A percentile compares a stretch with the other conserved stretches of the same genome.
phyloP scores from a whole-genome alignment of 169 alveolate genomes.

The Theileria parva region DNA sequence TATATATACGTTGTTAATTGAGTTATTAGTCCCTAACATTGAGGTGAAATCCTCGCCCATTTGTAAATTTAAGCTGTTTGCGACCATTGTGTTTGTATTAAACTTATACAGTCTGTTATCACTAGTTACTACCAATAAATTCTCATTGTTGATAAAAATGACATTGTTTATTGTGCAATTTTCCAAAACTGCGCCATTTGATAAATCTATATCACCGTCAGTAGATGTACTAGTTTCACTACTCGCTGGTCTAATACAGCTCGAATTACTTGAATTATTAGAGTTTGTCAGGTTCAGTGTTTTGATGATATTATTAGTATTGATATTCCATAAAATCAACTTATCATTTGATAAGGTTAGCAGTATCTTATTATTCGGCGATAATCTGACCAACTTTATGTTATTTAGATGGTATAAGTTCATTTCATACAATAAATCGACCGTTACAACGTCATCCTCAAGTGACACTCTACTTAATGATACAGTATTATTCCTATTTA shows the following conservation, averaged over 20 bases:
- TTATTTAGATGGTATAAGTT: constrained; percentile 65
- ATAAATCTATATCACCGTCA: not conserved
- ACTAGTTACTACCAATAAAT: not conserved
- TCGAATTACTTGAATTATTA: constrained; percentile 61
- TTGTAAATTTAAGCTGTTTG: not conserved
- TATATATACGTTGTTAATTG: not conserved
- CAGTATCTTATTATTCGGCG: constrained; percentile 66
- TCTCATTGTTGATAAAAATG: not conserved
- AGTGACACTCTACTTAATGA: constrained; percentile 32
- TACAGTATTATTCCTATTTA: constrained; percentile 19
- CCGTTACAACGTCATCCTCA: constrained; percentile 56
- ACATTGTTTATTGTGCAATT: not conserved
- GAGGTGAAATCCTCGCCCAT: not conserved
- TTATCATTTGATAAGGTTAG: constrained; percentile 70
- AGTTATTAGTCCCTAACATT: not conserved
- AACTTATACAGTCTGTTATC: not conserved
- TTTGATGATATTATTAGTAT: constrained; percentile 60
- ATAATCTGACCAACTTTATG: constrained; percentile 63
- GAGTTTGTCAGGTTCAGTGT: constrained; percentile 64
- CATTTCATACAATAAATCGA: constrained; percentile 63
- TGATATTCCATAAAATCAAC: constrained; percentile 72
- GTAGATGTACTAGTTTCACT: constrained; percentile 65
- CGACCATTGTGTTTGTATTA: not conserved
- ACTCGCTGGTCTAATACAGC: constrained; percentile 58
- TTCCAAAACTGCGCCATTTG: not conserved